A percentile compares a stretch with the other conserved stretches of the same genome.
These are phyloP conservation scores for Saksenaea oblongispora DNA, from an alignment of 371 early-diverging fungal species.

Conservation along the genomic window DNA sequence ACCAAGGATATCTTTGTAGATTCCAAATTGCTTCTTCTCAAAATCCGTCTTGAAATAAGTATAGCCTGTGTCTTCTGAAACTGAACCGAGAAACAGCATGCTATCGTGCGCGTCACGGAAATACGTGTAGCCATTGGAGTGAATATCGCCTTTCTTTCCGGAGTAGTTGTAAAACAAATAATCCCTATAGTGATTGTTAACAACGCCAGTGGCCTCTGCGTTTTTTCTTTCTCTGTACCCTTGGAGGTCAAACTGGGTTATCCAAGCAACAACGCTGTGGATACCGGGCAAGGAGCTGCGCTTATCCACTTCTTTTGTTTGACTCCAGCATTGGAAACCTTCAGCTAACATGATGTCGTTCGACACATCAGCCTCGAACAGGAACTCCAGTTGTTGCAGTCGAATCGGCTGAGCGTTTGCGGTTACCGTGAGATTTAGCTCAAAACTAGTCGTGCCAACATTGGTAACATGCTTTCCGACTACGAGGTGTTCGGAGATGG, in stretches of 20 bases:
- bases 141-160: constrained; percentile 32
- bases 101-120: constrained; percentile 24
- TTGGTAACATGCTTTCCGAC: background rate
- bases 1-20: constrained; percentile 44
- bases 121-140: constrained; percentile 41
- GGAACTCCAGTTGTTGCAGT: constrained; percentile 18
- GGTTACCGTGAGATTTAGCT: constrained; percentile 5
- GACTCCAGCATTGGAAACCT: constrained; percentile 51
- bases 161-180: constrained; percentile 41
- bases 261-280: constrained; percentile 36
- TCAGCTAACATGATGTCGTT: constrained; percentile 40
- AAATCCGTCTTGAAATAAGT: constrained; percentile 43
- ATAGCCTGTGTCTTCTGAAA: constrained; percentile 43
- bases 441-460: constrained; percentile 3
- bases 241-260: constrained; percentile 34
- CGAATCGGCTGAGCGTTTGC: constrained; percentile 4
- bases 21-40: constrained; percentile 21
- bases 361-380: constrained; percentile 14
- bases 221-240: constrained; percentile 17
- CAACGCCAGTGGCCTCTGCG: constrained; percentile 10
- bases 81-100: constrained; percentile 33
- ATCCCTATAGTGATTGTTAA: constrained; percentile 15
- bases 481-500: background rate
- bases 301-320: constrained; percentile 32
- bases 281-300: constrained; percentile 22